These are phyloP conservation scores for Ilex asprella DNA, from an alignment of 257 asterid genomes.

Conservation along the genomic window DNA sequence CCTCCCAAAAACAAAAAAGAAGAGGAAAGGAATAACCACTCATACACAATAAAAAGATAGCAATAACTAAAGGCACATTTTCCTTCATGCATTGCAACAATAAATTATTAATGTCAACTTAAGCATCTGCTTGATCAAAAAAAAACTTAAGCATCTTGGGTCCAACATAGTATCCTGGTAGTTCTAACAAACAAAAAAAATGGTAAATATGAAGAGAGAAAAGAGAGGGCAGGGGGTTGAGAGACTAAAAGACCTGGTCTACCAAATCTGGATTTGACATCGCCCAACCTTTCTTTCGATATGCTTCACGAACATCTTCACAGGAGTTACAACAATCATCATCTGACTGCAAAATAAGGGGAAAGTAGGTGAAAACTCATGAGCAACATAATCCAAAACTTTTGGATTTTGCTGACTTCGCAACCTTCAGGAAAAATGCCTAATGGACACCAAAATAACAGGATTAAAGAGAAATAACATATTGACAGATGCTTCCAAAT, in stretches of 20 bases:
- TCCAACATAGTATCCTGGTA: no score
- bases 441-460: no score
- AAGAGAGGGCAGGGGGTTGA: no score
- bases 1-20: neutral
- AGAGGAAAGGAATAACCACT: neutral
- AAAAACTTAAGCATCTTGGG: no score
- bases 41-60: neutral
- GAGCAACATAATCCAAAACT: constrained; percentile 11
- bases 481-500: no score
- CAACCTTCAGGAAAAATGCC: no score
- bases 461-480: no score
- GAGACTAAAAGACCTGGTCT: constrained; percentile 59
- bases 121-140: no score
- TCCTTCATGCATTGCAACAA: neutral
- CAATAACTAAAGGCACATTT: neutral
- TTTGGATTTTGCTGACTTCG: no score
- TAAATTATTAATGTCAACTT: no score
- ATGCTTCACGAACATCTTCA: constrained; percentile 64
- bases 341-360: constrained; percentile 52
- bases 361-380: constrained; percentile 12
- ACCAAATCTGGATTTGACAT: constrained; percentile 70
- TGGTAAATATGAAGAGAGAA: no score
- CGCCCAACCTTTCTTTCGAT: constrained; percentile 94
- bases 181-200: no score
- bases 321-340: constrained; percentile 86